Conservation (phyloP, 2,329 filamentous ascomycete species). For the Didymella pinodella region DNA sequence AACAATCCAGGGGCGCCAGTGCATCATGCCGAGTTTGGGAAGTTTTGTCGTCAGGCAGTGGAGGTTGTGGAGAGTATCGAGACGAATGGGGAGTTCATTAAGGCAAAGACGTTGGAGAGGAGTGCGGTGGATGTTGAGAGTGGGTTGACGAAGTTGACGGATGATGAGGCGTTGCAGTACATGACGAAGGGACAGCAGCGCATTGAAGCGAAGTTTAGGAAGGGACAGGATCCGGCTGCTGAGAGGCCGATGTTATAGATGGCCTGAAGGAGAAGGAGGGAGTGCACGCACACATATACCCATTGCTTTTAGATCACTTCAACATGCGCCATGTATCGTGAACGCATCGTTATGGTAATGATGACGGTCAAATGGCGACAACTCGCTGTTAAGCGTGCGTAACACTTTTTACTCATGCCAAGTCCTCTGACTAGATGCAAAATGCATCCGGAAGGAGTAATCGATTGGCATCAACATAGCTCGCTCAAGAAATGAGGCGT, state of each 20-base stretch:
- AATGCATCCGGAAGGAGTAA: neutral
- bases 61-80: slow-evolving; percentile 24
- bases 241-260: slow-evolving; percentile 36
- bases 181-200: slow-evolving; percentile 41
- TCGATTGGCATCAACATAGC: neutral
- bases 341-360: too few species aligned
- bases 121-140: slow-evolving; percentile 35
- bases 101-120: slow-evolving; percentile 43
- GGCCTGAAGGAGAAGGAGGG: neutral
- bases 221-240: slow-evolving; percentile 24
- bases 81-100: slow-evolving; percentile 38
- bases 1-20: slow-evolving; percentile 35
- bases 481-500: neutral
- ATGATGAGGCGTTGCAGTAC: slow-evolving; percentile 40
- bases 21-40: slow-evolving; percentile 50
- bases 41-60: slow-evolving; percentile 44
- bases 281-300: neutral
- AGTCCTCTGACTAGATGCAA: neutral
- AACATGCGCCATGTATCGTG: too few species aligned
- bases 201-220: slow-evolving; percentile 34
- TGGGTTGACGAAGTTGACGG: slow-evolving; percentile 39
- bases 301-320: neutral
- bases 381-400: neutral
- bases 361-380: too few species aligned
- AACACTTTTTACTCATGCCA: neutral